phyloP scores from a whole-genome alignment of 495 filamentous ascomycete genomes.

The Penicillium nucicola region DNA sequence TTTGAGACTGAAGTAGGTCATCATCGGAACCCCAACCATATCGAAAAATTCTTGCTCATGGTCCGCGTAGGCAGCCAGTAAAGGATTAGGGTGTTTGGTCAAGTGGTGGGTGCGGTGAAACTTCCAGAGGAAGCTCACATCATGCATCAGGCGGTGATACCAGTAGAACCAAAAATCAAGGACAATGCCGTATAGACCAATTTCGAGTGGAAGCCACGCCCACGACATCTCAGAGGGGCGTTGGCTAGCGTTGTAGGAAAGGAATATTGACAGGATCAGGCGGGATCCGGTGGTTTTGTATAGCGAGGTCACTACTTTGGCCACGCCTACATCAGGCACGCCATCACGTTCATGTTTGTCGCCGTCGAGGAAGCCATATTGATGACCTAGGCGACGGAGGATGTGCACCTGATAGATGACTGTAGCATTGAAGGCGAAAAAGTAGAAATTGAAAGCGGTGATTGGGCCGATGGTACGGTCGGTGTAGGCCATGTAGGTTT shows the following conservation, averaged over 20 bases:
- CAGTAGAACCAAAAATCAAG: conserved; percentile 48
- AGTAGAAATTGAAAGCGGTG: conserved; percentile 36
- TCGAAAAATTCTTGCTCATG: conserved; percentile 45
- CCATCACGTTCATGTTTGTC: conserved; percentile 32
- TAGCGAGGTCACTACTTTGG: conserved; percentile 25
- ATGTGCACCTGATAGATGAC: conserved; percentile 35
- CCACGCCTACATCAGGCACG: conserved; percentile 27
- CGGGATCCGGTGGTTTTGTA: conserved; percentile 34
- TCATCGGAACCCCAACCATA: conserved; percentile 37
- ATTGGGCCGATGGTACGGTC: conserved; percentile 28
- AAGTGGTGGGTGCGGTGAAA: conserved; percentile 45
- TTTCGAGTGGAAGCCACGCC: conserved; percentile 35
- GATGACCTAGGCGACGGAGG: conserved; percentile 29
- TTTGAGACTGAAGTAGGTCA: conserved; percentile 32
- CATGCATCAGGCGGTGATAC: conserved; percentile 44
- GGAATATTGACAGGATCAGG: conserved; percentile 23
- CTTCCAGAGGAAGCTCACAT: conserved; percentile 38
- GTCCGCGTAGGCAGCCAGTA: conserved; percentile 42
- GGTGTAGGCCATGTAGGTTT: conserved; percentile 29
- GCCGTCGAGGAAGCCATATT: conserved; percentile 28
- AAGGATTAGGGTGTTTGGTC: conserved; percentile 42
- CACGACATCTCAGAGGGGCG: conserved; percentile 46
- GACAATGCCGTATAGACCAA: conserved; percentile 39
- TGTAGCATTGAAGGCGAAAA: conserved; percentile 32
- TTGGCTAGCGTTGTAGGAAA: conserved; percentile 21